Base-by-base conservation (phyloP, 352 stramenopile species). In the Globisporangium abappressorium region DNA sequence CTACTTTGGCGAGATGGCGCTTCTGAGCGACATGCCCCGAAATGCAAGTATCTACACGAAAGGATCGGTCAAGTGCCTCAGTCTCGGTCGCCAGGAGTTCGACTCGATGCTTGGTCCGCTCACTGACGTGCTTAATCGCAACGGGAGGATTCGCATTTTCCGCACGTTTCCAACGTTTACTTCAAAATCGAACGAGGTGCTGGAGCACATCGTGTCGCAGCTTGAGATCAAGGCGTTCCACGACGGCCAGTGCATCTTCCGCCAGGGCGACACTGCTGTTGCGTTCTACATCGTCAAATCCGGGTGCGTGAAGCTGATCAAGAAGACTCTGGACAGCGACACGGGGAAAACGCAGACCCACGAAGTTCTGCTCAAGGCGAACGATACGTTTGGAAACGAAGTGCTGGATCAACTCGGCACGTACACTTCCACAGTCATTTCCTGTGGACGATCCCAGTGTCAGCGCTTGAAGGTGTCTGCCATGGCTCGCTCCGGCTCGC, bases 1-100 rank as follows among this genome's bases (percentile, higher is more conserved):
- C 47, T 98, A 96, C 71, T 98, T 98, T 69, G 92, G 92, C n/a
- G 92, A 97, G 69, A 90, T 91, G 75, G 89, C 91, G n/a, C 77
- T 98, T 49, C 78, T 98, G n/a, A 89, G 88, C 54, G 82, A 94
- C 58, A 91, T 97, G 84, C 86, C 85, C 5, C 84, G 90, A 18
- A 93, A 93, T 49, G 84, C 82, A 41, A 93, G 80, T 34, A 83
- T 93, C 65, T 81, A 77, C 58, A 77, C 84, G 4, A 84, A 90
- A 64, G 81, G 81, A 8, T 36, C 69, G 2, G 84, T 90, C 49
- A 93, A 93, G 69, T 93, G 84, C 46, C 71, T 93, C 14, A 86
- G 73, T 30, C 78, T 93, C 26, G 81, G 75, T 2, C 81, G 85
- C 20, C 74, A 90, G 57, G 85, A 93, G 61, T 93, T 93, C 62